phyloP scores from a whole-genome alignment of 805 yeast species.

The Kazachstania psychrophila region DNA sequence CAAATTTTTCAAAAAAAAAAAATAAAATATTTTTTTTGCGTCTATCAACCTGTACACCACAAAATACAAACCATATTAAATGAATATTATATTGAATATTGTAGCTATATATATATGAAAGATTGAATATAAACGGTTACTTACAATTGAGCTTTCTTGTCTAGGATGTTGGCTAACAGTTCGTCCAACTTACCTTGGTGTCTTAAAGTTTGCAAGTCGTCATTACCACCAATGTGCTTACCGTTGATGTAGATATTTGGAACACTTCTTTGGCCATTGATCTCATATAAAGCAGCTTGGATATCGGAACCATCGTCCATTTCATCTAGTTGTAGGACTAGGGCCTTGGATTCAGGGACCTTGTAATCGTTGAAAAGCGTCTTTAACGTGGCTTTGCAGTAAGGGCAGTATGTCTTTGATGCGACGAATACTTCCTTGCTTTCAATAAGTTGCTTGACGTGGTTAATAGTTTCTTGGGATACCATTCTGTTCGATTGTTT shows the following conservation, averaged over 20 bases:
- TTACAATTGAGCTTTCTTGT: too few species aligned
- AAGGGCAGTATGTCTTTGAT: slow-evolving; percentile 69
- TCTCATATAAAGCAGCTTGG: slow-evolving; percentile 65
- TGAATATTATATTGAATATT: too few species aligned
- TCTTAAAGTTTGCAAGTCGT: slow-evolving; percentile 69
- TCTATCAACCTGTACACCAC: slow-evolving; percentile 4
- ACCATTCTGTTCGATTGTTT: slow-evolving; percentile 48
- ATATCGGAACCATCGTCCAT: slow-evolving; percentile 68
- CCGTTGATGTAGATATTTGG: slow-evolving; percentile 89
- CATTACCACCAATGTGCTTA: slow-evolving; percentile 92
- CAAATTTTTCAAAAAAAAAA: too few species aligned
- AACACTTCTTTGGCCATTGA: slow-evolving; percentile 88
- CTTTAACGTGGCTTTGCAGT: slow-evolving; percentile 40
- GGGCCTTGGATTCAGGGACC: slow-evolving; percentile 35
- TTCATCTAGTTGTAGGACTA: slow-evolving; percentile 37
- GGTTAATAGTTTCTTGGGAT: slow-evolving; percentile 46
- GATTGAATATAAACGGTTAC: too few species aligned
- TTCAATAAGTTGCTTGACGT: slow-evolving; percentile 56
- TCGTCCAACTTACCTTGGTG: slow-evolving; percentile 49
- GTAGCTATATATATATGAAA: too few species aligned
- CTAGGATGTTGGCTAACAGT: too few species aligned
- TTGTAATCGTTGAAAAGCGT: slow-evolving; percentile 33
- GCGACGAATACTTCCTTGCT: slow-evolving; percentile 68
- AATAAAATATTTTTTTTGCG: slow-evolving; percentile 5
- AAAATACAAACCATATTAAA: not conserved